Conservation (phyloP, 192 early-diverging fungal genomes). For the Dissophora ornata region DNA sequence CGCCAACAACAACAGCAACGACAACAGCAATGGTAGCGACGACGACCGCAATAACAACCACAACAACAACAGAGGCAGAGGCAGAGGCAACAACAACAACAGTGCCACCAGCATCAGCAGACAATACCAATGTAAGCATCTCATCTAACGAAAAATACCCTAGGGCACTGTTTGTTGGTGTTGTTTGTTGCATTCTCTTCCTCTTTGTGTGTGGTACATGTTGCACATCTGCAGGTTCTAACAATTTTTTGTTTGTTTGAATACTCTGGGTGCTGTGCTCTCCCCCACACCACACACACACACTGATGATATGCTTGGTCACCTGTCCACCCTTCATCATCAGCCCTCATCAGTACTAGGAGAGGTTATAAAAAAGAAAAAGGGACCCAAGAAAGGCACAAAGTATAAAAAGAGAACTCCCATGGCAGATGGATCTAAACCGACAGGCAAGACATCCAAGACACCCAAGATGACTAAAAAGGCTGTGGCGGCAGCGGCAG, state of each 20-base stretch:
- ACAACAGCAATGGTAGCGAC: neutral
- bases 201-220: no score
- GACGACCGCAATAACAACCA: neutral
- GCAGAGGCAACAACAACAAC: neutral
- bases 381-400: constrained; percentile 39
- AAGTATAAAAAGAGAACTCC: constrained; percentile 30
- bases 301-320: neutral
- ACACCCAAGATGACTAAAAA: constrained; percentile 28
- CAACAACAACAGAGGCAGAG: neutral
- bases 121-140: neutral
- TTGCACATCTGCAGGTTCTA: no score
- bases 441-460: constrained; percentile 14
- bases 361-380: constrained; percentile 35
- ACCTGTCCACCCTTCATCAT: neutral
- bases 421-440: constrained; percentile 10
- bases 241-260: no score
- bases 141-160: no score
- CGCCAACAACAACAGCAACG: neutral
- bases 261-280: no score
- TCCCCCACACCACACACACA: no score
- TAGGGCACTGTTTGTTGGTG: no score
- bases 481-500: constrained; percentile 6
- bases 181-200: no score
- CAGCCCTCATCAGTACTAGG: constrained; percentile 6
- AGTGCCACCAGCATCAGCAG: neutral